Base-by-base conservation (phyloP, 2,329 filamentous ascomycete species). In the Tolypocladium ophioglossoides region DNA sequence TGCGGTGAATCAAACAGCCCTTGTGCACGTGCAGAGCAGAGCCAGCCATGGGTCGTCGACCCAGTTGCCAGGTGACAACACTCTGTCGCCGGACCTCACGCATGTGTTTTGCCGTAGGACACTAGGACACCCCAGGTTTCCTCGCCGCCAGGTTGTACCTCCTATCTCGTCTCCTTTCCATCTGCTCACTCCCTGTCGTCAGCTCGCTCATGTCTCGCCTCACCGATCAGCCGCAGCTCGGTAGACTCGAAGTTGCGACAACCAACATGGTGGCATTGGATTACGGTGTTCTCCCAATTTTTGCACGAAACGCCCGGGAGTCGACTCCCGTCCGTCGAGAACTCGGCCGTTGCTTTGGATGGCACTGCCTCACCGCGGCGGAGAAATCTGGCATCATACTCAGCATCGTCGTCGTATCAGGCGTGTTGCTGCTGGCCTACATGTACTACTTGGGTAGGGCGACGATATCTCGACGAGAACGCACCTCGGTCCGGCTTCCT, bases 381-480 rank as follows among this genome's bases (percentile, higher is more conserved):
- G 64, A 73, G 46, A 64, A 72, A 37, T 68, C 67, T 24, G 74
- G 74, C 2, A 66, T 75, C 34, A 67, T 76, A 18, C 66, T 72
- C 55, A 70, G 68, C 55, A 60, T 66, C 16, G 54, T 69, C 9
- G 54, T 71, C 8, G 58, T 65, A 2, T 57, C 59, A 4, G 55
- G 67, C 14, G 54, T 67, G 11, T 41, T 73, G 3, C 56, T 62
- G 0, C 40, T 72, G 14, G 51, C 65, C 5, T 67, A 67, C 39
- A 64, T 70, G 62, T 75, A 68, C 62, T 71, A 64, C 44, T 53
- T 68, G 4, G 69, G 68, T 2, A 62, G 54, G n/a, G 56, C 59
- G 11, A 52, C 53, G 11, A 55, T 55, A 18, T 38, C 54, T 30
- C 54, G 51, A 8, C 54, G 48, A 41, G 40, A 54, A 20, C 46